Evolutionary conservation across 768 basidiomycete species (phyloP).

Genomic region (Roridomyces roridus): DNA sequence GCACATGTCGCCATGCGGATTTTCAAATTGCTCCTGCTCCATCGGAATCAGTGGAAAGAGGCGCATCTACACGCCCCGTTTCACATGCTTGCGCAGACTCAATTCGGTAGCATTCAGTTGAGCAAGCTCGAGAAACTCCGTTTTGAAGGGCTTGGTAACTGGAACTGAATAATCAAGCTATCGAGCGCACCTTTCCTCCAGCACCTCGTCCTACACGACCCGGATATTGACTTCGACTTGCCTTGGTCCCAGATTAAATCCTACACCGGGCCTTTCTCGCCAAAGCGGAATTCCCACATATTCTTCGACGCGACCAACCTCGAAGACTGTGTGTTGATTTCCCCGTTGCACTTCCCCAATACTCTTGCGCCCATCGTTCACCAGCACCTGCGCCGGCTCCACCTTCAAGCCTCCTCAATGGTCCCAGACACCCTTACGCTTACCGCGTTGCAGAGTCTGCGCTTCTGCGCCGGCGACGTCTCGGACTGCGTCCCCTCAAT

Average conservation of each 20-base stretch:
- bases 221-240: not conserved
- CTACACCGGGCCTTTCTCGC: not conserved
- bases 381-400: not conserved
- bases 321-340: no score
- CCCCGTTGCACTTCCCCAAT: not conserved
- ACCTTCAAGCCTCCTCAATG: no score
- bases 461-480: not conserved
- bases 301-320: not conserved
- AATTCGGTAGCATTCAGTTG: no score
- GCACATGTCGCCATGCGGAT: not conserved
- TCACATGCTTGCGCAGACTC: no score
- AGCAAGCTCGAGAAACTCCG: no score
- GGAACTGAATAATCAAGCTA: no score
- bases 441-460: not conserved
- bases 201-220: not conserved
- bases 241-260: not conserved
- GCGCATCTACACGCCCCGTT: no score
- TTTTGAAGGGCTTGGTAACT: no score
- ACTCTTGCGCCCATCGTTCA: not conserved
- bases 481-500: no score
- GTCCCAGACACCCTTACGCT: not conserved
- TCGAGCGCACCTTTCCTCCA: not conserved
- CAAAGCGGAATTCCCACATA: not conserved
- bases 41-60: no score
- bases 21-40: not conserved